Conservation (phyloP, 2,329 filamentous ascomycete species). For the Penicillium digitatum region DNA sequence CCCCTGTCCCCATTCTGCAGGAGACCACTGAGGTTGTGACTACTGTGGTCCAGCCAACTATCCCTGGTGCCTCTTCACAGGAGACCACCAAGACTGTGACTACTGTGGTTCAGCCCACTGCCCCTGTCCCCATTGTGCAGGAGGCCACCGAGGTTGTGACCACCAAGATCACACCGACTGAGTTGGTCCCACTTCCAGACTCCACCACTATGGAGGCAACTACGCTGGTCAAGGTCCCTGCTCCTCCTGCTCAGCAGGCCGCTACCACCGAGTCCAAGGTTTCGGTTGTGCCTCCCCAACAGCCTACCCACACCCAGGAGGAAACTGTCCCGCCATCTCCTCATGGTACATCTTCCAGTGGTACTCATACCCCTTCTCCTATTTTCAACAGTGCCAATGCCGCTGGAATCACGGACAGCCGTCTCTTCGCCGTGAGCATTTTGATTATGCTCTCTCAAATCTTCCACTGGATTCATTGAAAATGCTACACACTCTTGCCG, state of each 20-base stretch:
- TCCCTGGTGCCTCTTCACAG: not conserved
- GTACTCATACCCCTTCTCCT: not conserved
- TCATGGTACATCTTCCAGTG: not conserved
- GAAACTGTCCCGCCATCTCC: not conserved
- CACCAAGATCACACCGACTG: not conserved
- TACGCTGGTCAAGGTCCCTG: constrained; percentile 2
- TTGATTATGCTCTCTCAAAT: not conserved
- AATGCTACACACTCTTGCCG: not conserved
- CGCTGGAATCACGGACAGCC: not conserved
- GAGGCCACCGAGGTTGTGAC: not conserved
- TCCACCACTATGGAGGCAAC: not conserved
- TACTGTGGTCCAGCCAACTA: not conserved
- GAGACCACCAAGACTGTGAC: not conserved
- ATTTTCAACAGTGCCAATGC: constrained; percentile 5
- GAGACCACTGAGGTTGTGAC: not conserved
- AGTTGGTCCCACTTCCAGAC: constrained; percentile 1
- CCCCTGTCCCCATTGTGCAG: not conserved
- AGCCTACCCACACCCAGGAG: not conserved
- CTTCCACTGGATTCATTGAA: not conserved
- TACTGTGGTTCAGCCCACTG: not conserved
- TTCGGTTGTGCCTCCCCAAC: not conserved
- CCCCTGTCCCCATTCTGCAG: not conserved
- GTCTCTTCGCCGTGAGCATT: constrained; percentile 2
- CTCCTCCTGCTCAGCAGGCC: not conserved
- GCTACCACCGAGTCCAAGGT: not conserved